A percentile compares a stretch with the other conserved stretches of the same genome.
Evolutionary conservation across 371 early-diverging fungal genomes (phyloP).

Genomic region (Actinomortierella ambigua): DNA sequence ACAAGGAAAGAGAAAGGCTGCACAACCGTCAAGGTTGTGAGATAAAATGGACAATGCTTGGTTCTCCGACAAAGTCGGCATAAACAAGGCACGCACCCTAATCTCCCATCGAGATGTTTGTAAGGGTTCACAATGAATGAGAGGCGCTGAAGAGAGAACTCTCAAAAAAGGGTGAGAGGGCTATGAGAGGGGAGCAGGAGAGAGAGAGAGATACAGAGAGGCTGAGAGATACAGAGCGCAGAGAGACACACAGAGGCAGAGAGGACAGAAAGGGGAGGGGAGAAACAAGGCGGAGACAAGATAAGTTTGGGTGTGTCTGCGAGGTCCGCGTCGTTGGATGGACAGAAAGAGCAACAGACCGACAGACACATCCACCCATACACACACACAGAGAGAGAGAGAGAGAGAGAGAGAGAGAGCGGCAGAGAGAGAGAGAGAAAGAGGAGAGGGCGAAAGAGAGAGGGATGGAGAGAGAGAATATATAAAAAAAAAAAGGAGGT

Average conservation of each 20-base stretch:
- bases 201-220: slow-evolving; percentile 1
- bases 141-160: neutral
- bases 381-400: no score
- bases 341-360: no score
- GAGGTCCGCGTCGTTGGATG: no score
- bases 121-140: neutral
- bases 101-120: neutral
- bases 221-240: neutral
- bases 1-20: no score
- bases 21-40: no score
- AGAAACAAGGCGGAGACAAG: slow-evolving; percentile 1
- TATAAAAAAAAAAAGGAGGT: neutral
- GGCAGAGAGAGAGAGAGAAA: slow-evolving; percentile 4
- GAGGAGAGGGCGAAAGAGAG: neutral
- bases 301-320: neutral
- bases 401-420: neutral
- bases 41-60: no score
- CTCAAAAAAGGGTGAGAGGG: neutral
- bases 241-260: neutral
- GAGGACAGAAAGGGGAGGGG: slow-evolving; percentile 5
- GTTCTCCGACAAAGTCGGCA: neutral
- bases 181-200: neutral
- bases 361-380: no score
- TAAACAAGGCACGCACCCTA: neutral
- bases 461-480: neutral